phyloP scores from a whole-genome alignment of 139 green algal genomes.

The Yamagishiella unicocca region DNA sequence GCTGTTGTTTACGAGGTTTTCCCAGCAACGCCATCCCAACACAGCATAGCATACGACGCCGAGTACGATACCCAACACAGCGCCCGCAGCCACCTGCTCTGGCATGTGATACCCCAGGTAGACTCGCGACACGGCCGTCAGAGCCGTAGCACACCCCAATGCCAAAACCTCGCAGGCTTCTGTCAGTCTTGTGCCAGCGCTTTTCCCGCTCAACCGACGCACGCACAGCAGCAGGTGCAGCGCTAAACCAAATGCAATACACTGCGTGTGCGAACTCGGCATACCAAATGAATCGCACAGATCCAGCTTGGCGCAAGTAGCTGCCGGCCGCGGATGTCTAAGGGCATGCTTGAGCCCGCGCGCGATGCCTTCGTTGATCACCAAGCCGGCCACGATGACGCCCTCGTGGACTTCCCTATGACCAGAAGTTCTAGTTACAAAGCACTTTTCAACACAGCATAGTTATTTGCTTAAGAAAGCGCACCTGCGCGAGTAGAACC shows the following conservation, averaged over 20 bases:
- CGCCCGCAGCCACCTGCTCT: constrained; percentile 17
- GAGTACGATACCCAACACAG: background rate
- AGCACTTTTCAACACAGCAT: background rate
- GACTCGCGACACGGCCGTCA: background rate
- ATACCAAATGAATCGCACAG: constrained; percentile 65
- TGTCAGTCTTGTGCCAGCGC: background rate
- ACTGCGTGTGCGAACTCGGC: constrained; percentile 60
- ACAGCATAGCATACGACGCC: background rate
- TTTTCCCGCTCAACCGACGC: background rate
- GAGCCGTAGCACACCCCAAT: background rate
- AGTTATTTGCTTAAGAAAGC: background rate
- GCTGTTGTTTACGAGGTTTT: background rate
- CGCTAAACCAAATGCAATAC: constrained; percentile 46
- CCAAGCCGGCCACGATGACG: constrained; percentile 45
- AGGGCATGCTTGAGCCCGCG: constrained; percentile 58
- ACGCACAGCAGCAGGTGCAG: background rate
- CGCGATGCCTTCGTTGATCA: constrained; percentile 51
- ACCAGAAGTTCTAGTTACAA: too few species aligned
- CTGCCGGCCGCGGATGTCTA: constrained; percentile 42
- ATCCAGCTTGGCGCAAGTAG: constrained; percentile 48
- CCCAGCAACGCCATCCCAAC: background rate
- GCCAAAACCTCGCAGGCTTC: background rate
- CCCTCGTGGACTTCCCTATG: constrained; percentile 51
- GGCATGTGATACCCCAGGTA: constrained; percentile 38
- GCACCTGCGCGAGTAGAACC: constrained; percentile 18